Conservation (phyloP, 257 asterid genomes). For the Asclepias syriaca region DNA sequence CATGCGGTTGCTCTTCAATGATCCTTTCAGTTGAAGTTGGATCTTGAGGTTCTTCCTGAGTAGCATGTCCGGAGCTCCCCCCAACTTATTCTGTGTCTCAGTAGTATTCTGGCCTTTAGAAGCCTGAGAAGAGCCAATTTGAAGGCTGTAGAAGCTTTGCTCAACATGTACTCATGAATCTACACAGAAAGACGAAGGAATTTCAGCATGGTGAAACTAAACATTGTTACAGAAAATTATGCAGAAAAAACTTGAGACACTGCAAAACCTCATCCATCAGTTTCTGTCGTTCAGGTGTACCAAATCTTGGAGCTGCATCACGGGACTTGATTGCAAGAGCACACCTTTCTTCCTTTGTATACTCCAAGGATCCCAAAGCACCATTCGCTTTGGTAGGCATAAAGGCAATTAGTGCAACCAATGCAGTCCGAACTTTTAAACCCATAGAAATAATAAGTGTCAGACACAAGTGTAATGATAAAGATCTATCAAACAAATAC, state of each 20-base stretch:
- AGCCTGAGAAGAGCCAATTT: slow-evolving; percentile 25
- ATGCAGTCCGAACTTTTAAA: slow-evolving; percentile 81
- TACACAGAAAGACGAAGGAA: slow-evolving; percentile 17
- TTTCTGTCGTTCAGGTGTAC: slow-evolving; percentile 68
- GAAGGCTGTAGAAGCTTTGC: slow-evolving; percentile 63
- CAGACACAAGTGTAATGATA: background rate
- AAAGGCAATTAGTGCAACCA: slow-evolving; percentile 84
- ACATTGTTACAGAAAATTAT: background rate
- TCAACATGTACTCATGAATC: slow-evolving; percentile 79
- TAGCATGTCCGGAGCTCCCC: slow-evolving; percentile 28
- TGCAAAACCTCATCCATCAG: slow-evolving; percentile 68
- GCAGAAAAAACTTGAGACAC: background rate
- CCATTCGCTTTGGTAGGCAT: slow-evolving; percentile 95
- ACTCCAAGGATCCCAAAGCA: slow-evolving; percentile 80
- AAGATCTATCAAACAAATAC: background rate
- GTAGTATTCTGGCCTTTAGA: slow-evolving; percentile 27
- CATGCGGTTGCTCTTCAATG: slow-evolving; percentile 32
- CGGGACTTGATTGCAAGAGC: slow-evolving; percentile 77
- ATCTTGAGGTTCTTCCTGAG: slow-evolving; percentile 30
- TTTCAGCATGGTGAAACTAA: background rate
- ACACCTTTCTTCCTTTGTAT: slow-evolving; percentile 72
- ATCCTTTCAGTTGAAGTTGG: slow-evolving; percentile 28
- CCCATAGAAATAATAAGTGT: slow-evolving; percentile 7
- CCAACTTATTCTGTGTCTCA: slow-evolving; percentile 25
- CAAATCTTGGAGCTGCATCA: slow-evolving; percentile 58